A percentile compares a stretch with the other conserved stretches of the same genome.
phyloP scores from a whole-genome alignment of 2,329 filamentous ascomycete genomes.

The Colletotrichum cereale region DNA sequence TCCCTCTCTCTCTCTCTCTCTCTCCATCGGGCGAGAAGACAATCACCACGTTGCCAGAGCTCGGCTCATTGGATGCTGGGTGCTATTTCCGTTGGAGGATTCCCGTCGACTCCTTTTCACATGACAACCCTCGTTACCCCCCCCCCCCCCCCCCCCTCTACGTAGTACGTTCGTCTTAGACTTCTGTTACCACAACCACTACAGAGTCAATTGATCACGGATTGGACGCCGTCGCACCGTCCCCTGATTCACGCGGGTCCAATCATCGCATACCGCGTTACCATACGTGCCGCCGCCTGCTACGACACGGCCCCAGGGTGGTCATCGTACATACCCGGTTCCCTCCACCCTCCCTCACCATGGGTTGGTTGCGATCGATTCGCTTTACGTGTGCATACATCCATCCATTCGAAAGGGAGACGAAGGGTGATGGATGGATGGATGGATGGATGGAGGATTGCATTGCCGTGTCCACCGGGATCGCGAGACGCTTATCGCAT shows the following conservation, averaged over 20 bases:
- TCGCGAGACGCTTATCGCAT: neutral
- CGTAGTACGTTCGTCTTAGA: neutral
- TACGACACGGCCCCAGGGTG: conserved; percentile 14
- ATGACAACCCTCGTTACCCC: conserved; percentile 19
- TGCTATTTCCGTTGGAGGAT: conserved; percentile 34
- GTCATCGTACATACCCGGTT: conserved; percentile 27
- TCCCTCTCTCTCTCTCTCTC: neutral
- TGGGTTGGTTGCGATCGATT: conserved; percentile 25
- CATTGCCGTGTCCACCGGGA: neutral
- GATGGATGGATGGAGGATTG: conserved; percentile 1
- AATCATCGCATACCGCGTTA: conserved; percentile 37
- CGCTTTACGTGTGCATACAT: conserved; percentile 13
- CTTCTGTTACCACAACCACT: conserved; percentile 23
- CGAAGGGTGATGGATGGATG: neutral
- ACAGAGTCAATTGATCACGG: conserved; percentile 28
- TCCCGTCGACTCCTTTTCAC: conserved; percentile 28
- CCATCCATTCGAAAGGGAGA: neutral
- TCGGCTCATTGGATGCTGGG: conserved; percentile 8
- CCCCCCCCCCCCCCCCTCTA: neutral
- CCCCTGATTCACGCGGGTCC: conserved; percentile 33
- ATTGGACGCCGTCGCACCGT: conserved; percentile 20
- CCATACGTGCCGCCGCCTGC: conserved; percentile 9
- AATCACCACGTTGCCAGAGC: conserved; percentile 14
- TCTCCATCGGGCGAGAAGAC: conserved; percentile 7
- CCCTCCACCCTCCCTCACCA: too few relatives aligned